Evolutionary conservation across 2,329 filamentous ascomycete genomes (phyloP), one percentile per base, ranked within the genome.

Genomic region (Chrysoporthe cubensis): DNA sequence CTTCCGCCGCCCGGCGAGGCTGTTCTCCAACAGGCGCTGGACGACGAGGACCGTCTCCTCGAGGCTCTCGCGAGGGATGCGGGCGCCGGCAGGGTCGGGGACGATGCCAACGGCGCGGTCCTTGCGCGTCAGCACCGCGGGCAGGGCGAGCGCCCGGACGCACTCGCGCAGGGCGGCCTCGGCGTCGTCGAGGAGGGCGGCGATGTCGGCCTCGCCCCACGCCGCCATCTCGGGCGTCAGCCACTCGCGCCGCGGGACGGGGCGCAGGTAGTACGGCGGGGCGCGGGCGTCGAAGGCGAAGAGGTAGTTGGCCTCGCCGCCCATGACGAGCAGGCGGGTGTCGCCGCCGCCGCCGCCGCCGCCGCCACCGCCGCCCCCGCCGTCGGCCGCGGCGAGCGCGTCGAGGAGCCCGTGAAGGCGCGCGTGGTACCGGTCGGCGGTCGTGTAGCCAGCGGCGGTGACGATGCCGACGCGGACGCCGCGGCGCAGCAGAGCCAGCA

Each of bases 21-120:
- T 92, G 73, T 94, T 87, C 79, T 98, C 95, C 4, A 99, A 85
- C 61, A 93, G 94, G 77, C 96, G 95, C 79, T 98, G 95, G 21
- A 96, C 93, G 1, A 97, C 93, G 13, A 99, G 84, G 0, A 99
- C 96, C 0, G 95, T 97, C 81, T 99, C 96, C 78, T 99, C 96
- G 21, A 99, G 87, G 67, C 91, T 91, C 80, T 99, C 96, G 21
- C 96, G 89, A 42, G 91, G 88, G 75, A 97, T 93, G 66, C 89
- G 90, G 21, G 87, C 82, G 1, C 86, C 85, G 1, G 88, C 80
- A 0, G 86, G 79, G 77, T 74, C 90, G 1, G 91, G 91, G 70
- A 92, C 86, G 74, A 95, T 91, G 70, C 92, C 92, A 0, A 95
- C 92, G 8, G 92, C 92, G 26, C 95, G 89, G 75, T 96, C 92